Evolutionary conservation across 257 asterid genomes (phyloP), one percentile per base, ranked within the genome.

Genomic region (Ilex aquifolium): DNA sequence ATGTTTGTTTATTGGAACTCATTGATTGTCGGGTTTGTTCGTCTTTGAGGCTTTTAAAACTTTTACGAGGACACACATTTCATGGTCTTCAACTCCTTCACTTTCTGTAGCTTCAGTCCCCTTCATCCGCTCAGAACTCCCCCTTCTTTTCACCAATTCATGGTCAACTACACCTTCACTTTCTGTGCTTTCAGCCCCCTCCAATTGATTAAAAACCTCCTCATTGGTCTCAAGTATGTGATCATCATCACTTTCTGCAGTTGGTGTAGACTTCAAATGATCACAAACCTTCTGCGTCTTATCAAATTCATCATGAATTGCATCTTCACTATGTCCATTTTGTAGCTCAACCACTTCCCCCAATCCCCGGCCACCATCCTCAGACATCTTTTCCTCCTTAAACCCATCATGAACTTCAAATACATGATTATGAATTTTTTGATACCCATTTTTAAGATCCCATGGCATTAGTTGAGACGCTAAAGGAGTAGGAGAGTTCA

Each of bases 401-500:
- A 32, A 14, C 51, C 57, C 77, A 14, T 31, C 31, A 15, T 63
- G 17, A 15, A 57, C 70, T 57, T 76, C 88, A 48, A 75, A 63
- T 56, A 76, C 46, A 63, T 56, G 56, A n/a, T 72, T 73, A 67
- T 68, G 79, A 49, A 71, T 52, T 62, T 72, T 29, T 44, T 56
- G 8, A 69, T 46, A 71, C 13, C 75, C 64, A 69, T 82, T 80
- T 65, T 48, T 59, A 27, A 61, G 32, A 49, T 63, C 65, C 72
- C 69, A 66, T 49, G 60, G 61, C 74, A 21, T 21, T 60, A n/a
- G 77, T 48, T 66, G 72, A 66, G 64, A 36, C 1, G 79, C 68
- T 5, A 70, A 67, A 55, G 75, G 32, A 3, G 65, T 32, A 39
- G 83, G 69, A 29, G 80, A 67, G 62, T 73, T 68, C 81, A 67